Evolutionary conservation across 2,329 filamentous ascomycete species (phyloP).

Genomic region (Nemania sp.): DNA sequence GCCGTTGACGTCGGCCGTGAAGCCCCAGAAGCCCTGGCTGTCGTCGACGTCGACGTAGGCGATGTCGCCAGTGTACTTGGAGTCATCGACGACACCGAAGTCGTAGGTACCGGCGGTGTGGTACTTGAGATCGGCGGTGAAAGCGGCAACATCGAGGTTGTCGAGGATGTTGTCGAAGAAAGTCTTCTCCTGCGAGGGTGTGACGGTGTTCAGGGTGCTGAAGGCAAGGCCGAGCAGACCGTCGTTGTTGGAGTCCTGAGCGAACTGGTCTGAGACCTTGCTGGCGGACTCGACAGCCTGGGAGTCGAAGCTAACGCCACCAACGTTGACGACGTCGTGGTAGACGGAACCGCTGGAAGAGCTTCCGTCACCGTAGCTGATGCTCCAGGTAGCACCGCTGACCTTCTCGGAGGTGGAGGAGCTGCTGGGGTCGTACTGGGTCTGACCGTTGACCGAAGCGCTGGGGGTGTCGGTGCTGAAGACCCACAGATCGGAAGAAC

Average conservation of each 20-base stretch:
- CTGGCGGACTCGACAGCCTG: constrained; percentile 52
- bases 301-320: constrained; percentile 46
- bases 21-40: constrained; percentile 53
- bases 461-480: constrained; percentile 48
- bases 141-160: constrained; percentile 48
- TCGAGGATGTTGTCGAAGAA: constrained; percentile 51
- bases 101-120: constrained; percentile 52
- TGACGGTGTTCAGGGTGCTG: constrained; percentile 52
- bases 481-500: constrained; percentile 54
- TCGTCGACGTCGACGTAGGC: constrained; percentile 50
- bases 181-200: constrained; percentile 47
- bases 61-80: constrained; percentile 51
- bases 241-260: constrained; percentile 48
- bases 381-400: constrained; percentile 47
- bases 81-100: constrained; percentile 53
- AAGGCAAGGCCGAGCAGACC: constrained; percentile 54
- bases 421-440: constrained; percentile 46
- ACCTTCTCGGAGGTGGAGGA: constrained; percentile 47
- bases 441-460: constrained; percentile 46
- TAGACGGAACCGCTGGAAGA: constrained; percentile 53
- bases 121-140: constrained; percentile 52
- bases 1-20: constrained; percentile 47
- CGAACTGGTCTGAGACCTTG: constrained; percentile 49
- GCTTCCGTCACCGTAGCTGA: constrained; percentile 52
- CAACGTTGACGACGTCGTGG: constrained; percentile 49